Evolutionary conservation across 1,139 yeast species (phyloP).

Genomic region (Hyphopichia pseudoburtonii): DNA sequence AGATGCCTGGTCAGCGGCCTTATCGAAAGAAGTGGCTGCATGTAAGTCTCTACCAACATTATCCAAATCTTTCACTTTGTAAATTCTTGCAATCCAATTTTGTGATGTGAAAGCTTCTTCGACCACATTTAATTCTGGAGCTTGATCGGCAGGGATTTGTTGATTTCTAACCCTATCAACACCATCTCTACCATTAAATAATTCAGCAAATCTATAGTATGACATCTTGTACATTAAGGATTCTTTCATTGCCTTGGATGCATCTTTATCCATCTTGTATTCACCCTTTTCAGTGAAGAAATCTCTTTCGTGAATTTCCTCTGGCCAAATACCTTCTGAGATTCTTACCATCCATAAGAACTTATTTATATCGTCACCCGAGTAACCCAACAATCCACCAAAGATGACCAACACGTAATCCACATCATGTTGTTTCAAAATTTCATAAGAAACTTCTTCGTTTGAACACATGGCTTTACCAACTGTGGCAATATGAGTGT

Average conservation of each 20-base stretch:
- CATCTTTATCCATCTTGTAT: slow-evolving; percentile 79
- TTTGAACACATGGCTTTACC: slow-evolving; percentile 96
- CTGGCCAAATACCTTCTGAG: slow-evolving; percentile 99
- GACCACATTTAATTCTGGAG: slow-evolving; percentile 67
- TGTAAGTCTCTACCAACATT: slow-evolving; percentile 76
- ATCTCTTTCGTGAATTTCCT: slow-evolving; percentile 82
- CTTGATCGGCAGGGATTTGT: slow-evolving; percentile 54
- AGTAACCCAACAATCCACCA: slow-evolving; percentile 91
- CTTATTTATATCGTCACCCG: slow-evolving; percentile 97
- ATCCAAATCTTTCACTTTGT: slow-evolving; percentile 89
- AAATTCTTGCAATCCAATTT: slow-evolving; percentile 95
- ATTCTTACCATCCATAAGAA: slow-evolving; percentile 99
- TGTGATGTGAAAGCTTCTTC: slow-evolving; percentile 96
- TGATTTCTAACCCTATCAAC: slow-evolving; percentile 89
- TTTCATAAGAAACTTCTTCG: slow-evolving; percentile 86
- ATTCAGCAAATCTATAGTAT: slow-evolving; percentile 79
- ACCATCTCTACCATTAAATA: slow-evolving; percentile 68
- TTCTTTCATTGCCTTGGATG: slow-evolving; percentile 81
- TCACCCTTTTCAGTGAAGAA: slow-evolving; percentile 86
- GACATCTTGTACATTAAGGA: slow-evolving; percentile 95
- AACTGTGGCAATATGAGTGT: slow-evolving; percentile 99
- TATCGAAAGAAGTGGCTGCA: slow-evolving; percentile 49
- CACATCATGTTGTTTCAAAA: slow-evolving; percentile 88
- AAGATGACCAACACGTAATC: slow-evolving; percentile 91
- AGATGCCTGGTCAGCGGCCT: slow-evolving; percentile 24